Evolutionary conservation across 2,329 filamentous ascomycete genomes (phyloP).

Genomic region (Gaeumannomyces sp.): DNA sequence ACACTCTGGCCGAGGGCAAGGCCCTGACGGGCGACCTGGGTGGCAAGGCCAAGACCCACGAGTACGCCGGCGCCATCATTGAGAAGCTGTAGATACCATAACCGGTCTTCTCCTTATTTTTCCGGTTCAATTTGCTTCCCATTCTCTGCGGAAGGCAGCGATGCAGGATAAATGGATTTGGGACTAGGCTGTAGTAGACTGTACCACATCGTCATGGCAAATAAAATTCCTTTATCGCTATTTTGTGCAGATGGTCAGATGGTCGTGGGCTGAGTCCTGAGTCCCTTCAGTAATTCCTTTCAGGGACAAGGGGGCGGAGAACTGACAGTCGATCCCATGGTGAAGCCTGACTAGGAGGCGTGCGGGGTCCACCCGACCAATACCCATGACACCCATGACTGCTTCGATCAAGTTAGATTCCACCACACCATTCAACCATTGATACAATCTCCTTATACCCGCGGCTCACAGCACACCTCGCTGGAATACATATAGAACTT

Average conservation of each 20-base stretch:
- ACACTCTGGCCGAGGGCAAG: constrained; percentile 94
- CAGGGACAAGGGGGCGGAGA: not conserved
- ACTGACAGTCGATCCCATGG: not conserved
- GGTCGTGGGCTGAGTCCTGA: not conserved
- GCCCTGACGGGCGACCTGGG: constrained; percentile 91
- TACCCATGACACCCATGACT: no score
- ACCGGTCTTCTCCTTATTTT: constrained; percentile 9
- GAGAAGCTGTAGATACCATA: constrained; percentile 46
- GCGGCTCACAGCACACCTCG: no score
- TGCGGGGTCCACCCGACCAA: not conserved
- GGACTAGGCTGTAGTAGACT: constrained; percentile 7
- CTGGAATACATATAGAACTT: no score
- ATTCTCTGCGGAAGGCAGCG: constrained; percentile 4
- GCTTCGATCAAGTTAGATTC: not conserved
- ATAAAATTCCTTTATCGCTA: not conserved
- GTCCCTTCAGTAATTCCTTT: no score
- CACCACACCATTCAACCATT: not conserved
- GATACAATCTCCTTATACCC: no score
- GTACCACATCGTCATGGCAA: not conserved
- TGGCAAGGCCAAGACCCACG: constrained; percentile 90
- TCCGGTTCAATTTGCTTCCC: constrained; percentile 2
- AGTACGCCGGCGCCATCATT: constrained; percentile 93
- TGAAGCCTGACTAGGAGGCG: not conserved
- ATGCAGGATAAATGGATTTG: constrained; percentile 8
- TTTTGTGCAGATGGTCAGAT: no score